phyloP scores from a whole-genome alignment of 805 yeast species.

The Kodamaea nitidulidarum region DNA sequence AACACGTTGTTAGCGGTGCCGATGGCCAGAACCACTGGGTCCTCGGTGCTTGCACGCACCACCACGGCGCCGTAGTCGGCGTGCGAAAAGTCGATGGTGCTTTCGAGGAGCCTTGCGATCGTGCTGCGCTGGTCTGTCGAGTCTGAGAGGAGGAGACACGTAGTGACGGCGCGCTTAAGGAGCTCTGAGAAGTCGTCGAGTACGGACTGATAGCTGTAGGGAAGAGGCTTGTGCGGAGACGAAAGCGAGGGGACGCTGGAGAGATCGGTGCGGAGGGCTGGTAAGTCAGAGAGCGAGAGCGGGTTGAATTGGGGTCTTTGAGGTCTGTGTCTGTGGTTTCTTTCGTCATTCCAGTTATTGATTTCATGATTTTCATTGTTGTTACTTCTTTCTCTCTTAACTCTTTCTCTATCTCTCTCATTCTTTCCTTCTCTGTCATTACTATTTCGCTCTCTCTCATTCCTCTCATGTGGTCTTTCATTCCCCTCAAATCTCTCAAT shows the following conservation, averaged over 20 bases:
- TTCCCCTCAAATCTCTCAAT: too few relatives aligned
- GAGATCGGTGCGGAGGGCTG: too few relatives aligned
- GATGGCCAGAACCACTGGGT: slow-evolving; percentile 25
- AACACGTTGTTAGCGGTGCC: slow-evolving; percentile 25
- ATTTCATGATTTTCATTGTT: too few relatives aligned
- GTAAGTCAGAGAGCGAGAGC: too few relatives aligned
- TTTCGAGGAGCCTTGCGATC: slow-evolving; percentile 34
- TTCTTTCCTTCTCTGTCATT: background rate
- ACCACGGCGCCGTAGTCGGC: slow-evolving; percentile 32
- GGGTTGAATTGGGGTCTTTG: too few relatives aligned
- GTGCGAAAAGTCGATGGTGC: slow-evolving; percentile 34
- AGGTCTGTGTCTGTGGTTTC: too few relatives aligned
- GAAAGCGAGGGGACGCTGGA: too few relatives aligned
- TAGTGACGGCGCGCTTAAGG: slow-evolving; percentile 34
- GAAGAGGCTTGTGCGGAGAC: background rate
- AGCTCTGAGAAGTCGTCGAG: background rate
- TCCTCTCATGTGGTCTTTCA: too few relatives aligned
- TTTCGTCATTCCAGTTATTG: too few relatives aligned
- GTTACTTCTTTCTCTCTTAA: too few relatives aligned
- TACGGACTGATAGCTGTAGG: background rate
- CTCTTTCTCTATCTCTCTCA: background rate
- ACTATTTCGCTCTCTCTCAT: background rate
- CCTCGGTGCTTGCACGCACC: slow-evolving; percentile 14
- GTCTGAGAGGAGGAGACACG: slow-evolving; percentile 49
- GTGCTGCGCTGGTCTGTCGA: slow-evolving; percentile 37